These are phyloP conservation scores for Boletus rubroflammeus DNA, from an alignment of 768 basidiomycete species.

Conservation along the genomic window DNA sequence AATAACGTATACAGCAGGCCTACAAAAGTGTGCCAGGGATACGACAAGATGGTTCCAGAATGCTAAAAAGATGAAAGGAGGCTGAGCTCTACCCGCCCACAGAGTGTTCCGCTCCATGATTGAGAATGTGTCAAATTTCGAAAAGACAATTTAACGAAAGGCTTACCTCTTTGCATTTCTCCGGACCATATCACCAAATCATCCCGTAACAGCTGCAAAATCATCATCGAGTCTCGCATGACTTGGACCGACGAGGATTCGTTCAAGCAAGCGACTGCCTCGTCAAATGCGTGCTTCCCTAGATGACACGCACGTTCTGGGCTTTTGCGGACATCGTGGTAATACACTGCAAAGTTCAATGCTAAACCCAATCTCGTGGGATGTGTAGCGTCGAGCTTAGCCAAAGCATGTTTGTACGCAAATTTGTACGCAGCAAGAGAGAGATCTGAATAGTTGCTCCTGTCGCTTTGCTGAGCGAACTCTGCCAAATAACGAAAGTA, in stretches of 20 bases:
- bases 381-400: conserved; percentile 72
- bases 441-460: conserved; percentile 64
- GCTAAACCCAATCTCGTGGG: conserved; percentile 86
- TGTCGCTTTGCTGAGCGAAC: conserved; percentile 69
- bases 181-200: conserved; percentile 84
- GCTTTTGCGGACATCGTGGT: conserved; percentile 80
- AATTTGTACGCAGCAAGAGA: conserved; percentile 83
- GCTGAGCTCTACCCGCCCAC: conserved; percentile 11
- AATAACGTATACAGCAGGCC: conserved; percentile 11
- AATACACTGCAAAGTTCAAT: conserved; percentile 93
- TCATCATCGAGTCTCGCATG: conserved; percentile 74
- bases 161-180: conserved; percentile 54
- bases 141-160: conserved; percentile 1
- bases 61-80: neutral
- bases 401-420: conserved; percentile 78
- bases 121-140: conserved; percentile 10
- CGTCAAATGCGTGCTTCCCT: conserved; percentile 90
- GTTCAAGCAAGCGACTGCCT: conserved; percentile 69
- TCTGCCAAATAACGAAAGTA: conserved; percentile 91
- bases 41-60: neutral
- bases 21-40: neutral
- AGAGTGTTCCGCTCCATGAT: conserved; percentile 24
- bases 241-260: conserved; percentile 40
- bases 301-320: conserved; percentile 85
- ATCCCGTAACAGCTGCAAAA: conserved; percentile 77